Evolutionary conservation across 1,284 basidiomycete species (phyloP).

Genomic region (Leccinum glutinopallens): DNA sequence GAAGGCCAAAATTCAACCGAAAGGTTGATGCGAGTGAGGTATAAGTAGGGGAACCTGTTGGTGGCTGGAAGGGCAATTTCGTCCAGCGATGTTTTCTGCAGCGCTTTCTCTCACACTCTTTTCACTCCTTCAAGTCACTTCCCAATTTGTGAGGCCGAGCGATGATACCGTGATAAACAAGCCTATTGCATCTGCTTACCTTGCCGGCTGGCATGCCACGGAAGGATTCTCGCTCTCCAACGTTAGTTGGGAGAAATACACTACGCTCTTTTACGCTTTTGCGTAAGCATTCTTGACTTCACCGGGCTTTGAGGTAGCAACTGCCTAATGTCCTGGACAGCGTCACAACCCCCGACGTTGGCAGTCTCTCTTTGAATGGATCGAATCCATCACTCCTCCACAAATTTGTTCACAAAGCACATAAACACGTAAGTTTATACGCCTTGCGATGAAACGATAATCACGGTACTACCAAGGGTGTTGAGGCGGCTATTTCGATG

Average conservation of each 20-base stretch:
- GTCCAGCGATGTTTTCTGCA: neutral
- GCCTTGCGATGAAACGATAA: neutral
- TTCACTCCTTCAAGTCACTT: neutral
- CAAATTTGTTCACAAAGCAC: conserved; percentile 53
- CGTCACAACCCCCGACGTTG: conserved; percentile 45
- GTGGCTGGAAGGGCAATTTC: neutral
- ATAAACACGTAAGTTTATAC: conserved; percentile 39
- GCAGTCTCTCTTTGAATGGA: conserved; percentile 39
- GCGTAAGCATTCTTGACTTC: conserved; percentile 6
- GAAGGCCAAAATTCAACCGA: neutral
- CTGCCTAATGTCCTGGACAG: conserved; percentile 29
- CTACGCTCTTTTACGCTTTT: conserved; percentile 49
- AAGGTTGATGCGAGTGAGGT: neutral
- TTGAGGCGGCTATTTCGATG: neutral
- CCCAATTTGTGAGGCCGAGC: neutral
- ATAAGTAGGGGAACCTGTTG: neutral
- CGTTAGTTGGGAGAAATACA: conserved; percentile 52
- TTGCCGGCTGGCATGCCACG: conserved; percentile 45
- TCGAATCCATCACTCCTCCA: conserved; percentile 41
- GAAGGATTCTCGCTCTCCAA: conserved; percentile 39
- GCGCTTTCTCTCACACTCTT: neutral
- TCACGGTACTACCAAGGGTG: conserved; percentile 3
- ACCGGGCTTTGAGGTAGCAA: neutral
- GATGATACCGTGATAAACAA: neutral
- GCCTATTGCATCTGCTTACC: conserved; percentile 27